phyloP scores from a whole-genome alignment of 179 eudicot genomes.

The Actinidia chinensis region DNA sequence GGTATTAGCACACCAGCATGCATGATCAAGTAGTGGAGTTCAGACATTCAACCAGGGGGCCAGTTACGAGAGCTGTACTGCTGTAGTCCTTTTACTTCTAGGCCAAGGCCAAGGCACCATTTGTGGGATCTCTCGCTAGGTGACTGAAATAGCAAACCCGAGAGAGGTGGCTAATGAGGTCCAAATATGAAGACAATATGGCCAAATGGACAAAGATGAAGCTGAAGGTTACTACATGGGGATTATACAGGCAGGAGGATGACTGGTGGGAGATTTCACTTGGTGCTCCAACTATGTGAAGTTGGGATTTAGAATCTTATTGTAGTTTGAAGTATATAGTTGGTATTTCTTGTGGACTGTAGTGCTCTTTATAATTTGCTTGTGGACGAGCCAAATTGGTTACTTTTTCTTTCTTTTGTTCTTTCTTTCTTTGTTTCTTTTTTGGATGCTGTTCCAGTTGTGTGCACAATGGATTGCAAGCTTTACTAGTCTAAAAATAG shows the following conservation, averaged over 20 bases:
- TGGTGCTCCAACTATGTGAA: constrained; percentile 5
- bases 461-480: background rate
- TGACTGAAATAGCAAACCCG: background rate
- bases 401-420: background rate
- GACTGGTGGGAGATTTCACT: background rate
- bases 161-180: background rate
- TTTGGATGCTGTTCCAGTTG: background rate
- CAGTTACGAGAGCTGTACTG: background rate
- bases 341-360: background rate
- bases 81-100: too few species aligned
- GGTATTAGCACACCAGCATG: background rate
- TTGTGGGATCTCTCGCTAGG: background rate
- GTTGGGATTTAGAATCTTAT: background rate
- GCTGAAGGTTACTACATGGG: background rate
- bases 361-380: background rate
- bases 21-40: background rate
- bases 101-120: background rate
- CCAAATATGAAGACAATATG: background rate
- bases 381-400: background rate
- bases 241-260: background rate
- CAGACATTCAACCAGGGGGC: background rate
- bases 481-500: background rate
- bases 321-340: background rate
- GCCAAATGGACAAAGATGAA: background rate
- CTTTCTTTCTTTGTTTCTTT: background rate